These are phyloP conservation scores for Ascosphaera apis DNA, from an alignment of 2,329 filamentous ascomycete genomes.

Conservation along the genomic window DNA sequence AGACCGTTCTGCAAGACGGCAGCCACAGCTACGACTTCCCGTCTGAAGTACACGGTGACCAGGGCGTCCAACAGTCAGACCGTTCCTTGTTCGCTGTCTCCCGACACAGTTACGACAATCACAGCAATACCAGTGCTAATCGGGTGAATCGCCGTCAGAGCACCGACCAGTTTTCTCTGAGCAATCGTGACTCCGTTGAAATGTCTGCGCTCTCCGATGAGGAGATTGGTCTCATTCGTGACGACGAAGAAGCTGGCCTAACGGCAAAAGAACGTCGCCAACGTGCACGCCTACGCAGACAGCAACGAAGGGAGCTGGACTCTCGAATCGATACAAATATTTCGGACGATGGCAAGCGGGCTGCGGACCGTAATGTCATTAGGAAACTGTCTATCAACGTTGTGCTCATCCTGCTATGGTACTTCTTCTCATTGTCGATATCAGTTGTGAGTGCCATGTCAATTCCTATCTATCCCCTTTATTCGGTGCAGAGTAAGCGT, in stretches of 20 bases:
- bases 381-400: constrained; percentile 49
- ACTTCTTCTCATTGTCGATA: constrained; percentile 76
- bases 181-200: not conserved
- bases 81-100: not conserved
- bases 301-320: constrained; percentile 44
- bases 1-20: no score
- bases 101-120: not conserved
- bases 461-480: not conserved
- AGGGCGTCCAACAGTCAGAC: not conserved
- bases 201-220: constrained; percentile 25
- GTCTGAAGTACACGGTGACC: not conserved
- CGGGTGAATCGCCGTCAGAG: not conserved
- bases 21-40: not conserved
- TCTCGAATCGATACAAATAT: constrained; percentile 41
- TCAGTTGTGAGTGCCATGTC: constrained; percentile 43
- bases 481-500: not conserved
- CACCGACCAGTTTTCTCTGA: not conserved
- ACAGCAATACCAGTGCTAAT: not conserved
- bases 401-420: constrained; percentile 72
- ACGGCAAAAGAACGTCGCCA: constrained; percentile 45
- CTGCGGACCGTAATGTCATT: constrained; percentile 52
- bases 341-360: constrained; percentile 42
- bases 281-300: constrained; percentile 41
- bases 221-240: constrained; percentile 44
- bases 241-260: constrained; percentile 77